A percentile compares a stretch with the other conserved stretches of the same genome.
Conservation (phyloP, 495 filamentous ascomycete species). For the Recurvomyces mirabilis region DNA sequence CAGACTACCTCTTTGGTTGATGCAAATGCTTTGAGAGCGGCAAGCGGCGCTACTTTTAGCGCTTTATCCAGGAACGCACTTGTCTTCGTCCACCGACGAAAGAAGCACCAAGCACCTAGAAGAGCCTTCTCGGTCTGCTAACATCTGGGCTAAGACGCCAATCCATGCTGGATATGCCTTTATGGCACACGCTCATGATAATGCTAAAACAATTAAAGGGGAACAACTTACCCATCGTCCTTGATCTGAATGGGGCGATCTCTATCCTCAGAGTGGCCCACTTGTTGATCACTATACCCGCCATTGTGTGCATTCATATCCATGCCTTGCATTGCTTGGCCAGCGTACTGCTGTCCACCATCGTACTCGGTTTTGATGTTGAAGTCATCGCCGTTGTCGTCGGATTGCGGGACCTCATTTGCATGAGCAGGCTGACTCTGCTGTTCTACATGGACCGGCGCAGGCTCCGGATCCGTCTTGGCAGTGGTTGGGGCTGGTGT, state of each 20-base stretch:
- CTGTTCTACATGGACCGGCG: conserved; percentile 1
- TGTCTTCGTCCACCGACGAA: too few species aligned
- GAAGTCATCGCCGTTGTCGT: conserved; percentile 12
- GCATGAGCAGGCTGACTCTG: not conserved
- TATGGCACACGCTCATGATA: too few species aligned
- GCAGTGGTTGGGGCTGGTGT: conserved; percentile 22
- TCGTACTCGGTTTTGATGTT: conserved; percentile 15
- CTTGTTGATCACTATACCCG: conserved; percentile 23
- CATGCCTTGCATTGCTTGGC: conserved; percentile 19
- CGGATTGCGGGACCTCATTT: not conserved
- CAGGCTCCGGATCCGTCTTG: conserved; percentile 5
- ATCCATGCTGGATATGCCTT: too few species aligned
- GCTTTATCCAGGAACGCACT: too few species aligned
- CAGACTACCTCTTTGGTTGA: too few species aligned
- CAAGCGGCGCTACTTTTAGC: too few species aligned
- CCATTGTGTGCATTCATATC: conserved; percentile 23
- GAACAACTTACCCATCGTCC: conserved; percentile 86
- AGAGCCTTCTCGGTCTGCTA: too few species aligned
- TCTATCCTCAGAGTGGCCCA: conserved; percentile 35
- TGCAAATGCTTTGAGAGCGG: too few species aligned
- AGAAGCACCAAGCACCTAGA: too few species aligned
- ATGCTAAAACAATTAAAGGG: conserved; percentile 17
- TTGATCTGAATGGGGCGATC: conserved; percentile 57
- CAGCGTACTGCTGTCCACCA: not conserved
- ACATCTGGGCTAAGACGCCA: too few species aligned